Base-by-base conservation (phyloP, 768 basidiomycete species). In the Lentinula boryana region DNA sequence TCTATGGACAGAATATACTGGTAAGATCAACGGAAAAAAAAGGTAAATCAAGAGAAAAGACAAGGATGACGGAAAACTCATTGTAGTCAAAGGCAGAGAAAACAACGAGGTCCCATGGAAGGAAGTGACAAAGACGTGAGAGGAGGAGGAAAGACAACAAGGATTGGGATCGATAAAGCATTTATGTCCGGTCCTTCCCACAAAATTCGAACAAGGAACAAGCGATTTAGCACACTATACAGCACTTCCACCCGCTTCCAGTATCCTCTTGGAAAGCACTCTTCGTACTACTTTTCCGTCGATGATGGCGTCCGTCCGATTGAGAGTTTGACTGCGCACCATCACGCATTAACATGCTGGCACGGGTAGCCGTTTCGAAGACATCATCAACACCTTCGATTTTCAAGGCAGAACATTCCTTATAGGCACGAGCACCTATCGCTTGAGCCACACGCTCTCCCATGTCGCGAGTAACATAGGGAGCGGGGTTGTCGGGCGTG, bases 371-470 rank as follows among this genome's bases (percentile, higher is more conserved):
- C 0, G 92, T 90, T 76, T 99, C 97, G 66, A 98, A 99, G 49
- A 98, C 93, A 66, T 97, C 93, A 72, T 98, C 97, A 13, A 96
- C 94, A 58, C 94, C 94, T 75, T 91, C 88, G 57, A 92, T 90
- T 75, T 86, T 89, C 54, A 95, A 78, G 32, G 94, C 90, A 9
- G 91, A 93, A 67, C 95, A 97, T 71, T 98, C 96, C 71, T 93
- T 94, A 79, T 98, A 98, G 44, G 86, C 89, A 31, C 93, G 84
- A 32, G 96, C 96, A 31, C 95, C 95, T 63, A 98, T 98, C 40
- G 78, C 80, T 33, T 79, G 77, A 2, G 95, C 93, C 21, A 92
- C 89, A 35, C 84, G 81, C 76, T 94, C 89, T 23, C 91, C 96
- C 75, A 91, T 82, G 55, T 83, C 86, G 2, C 83, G 84, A n/a